Evolutionary conservation across 2,329 filamentous ascomycete genomes (phyloP), one percentile per base, ranked within the genome.

Genomic region (Verticillium nubilum): DNA sequence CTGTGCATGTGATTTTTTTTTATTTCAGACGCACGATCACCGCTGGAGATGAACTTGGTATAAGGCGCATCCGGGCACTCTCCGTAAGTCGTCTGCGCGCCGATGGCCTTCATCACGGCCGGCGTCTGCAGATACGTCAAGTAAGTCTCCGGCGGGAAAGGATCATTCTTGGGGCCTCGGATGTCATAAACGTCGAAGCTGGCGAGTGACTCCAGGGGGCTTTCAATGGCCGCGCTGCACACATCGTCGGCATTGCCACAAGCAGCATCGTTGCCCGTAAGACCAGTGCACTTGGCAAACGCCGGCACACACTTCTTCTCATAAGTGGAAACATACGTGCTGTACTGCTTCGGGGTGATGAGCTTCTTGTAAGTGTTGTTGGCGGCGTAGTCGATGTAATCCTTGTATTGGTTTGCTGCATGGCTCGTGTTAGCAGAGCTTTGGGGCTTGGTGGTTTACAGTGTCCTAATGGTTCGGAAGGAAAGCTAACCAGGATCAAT

Each of bases 111-210:
- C 56, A 70, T 65, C 0, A 81, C 72, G 1, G 67, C 63, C 1
- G 72, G 54, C 1, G 67, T 67, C 29, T 71, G 63, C 6, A 83
- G 68, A 60, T 80, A 82, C 9, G 58, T 64, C 1, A 65, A 64
- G 66, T 80, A 82, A 0, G 74, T 77, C 31, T 63, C 61, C 10
- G 79, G 73, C 54, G 76, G 70, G 66, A 73, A 67, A 1, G 69
- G 67, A 54, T 77, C 74, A n/a, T 73, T 68, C 25, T 62, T 66
- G 6, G 74, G 47, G 26, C 23, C 63, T 4, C 79, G 72, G 25
- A 82, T 70, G 58, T 82, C 80, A 61, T 82, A 82, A 15, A 80
- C 73, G 56, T 78, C 74, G 54, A 78, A 78, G 64, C 74, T 67
- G 29, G 63, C 65, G 17, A 56, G 56, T 12, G 60, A 28, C 47